Conservation (phyloP, 2,329 filamentous ascomycete genomes). For the Clathrospora elynae region DNA sequence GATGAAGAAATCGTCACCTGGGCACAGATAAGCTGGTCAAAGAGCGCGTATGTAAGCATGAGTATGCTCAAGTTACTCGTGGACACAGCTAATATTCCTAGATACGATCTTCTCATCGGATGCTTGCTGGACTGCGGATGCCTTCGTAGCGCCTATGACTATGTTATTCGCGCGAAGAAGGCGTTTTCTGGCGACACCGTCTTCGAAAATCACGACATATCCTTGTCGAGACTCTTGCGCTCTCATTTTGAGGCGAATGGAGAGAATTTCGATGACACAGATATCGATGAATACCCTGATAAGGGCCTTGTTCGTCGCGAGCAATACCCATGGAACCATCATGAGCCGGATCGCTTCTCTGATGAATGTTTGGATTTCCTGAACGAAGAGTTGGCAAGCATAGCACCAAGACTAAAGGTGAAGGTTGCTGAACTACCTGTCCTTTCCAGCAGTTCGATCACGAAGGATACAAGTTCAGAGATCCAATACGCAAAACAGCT, state of each 20-base stretch:
- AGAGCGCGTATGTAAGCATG: constrained; percentile 37
- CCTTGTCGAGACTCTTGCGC: constrained; percentile 51
- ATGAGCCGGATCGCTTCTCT: constrained; percentile 64
- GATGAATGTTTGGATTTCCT: constrained; percentile 65
- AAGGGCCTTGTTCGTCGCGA: constrained; percentile 70
- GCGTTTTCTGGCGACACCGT: constrained; percentile 61
- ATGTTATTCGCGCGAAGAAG: constrained; percentile 66
- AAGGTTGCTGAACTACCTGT: constrained; percentile 76
- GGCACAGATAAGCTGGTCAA: constrained; percentile 32
- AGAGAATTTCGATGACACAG: constrained; percentile 48
- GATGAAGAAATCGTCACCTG: constrained; percentile 23
- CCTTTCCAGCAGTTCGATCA: constrained; percentile 48
- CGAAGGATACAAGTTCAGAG: constrained; percentile 55
- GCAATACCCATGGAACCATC: constrained; percentile 66
- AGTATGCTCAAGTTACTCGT: not conserved
- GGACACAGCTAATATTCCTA: constrained; percentile 19
- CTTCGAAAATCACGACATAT: constrained; percentile 59
- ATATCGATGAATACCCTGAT: constrained; percentile 67
- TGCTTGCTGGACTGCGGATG: constrained; percentile 66
- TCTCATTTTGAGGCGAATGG: constrained; percentile 31
- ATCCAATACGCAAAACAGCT: constrained; percentile 71
- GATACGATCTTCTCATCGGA: constrained; percentile 51
- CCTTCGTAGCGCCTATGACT: constrained; percentile 69
- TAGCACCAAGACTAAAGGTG: constrained; percentile 83
- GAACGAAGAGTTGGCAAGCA: constrained; percentile 69